Percentiles rank a stretch among this genome's conserved stretches.
Conservation (phyloP, 2,329 filamentous ascomycete species). For the Boeremia lycopersici region DNA sequence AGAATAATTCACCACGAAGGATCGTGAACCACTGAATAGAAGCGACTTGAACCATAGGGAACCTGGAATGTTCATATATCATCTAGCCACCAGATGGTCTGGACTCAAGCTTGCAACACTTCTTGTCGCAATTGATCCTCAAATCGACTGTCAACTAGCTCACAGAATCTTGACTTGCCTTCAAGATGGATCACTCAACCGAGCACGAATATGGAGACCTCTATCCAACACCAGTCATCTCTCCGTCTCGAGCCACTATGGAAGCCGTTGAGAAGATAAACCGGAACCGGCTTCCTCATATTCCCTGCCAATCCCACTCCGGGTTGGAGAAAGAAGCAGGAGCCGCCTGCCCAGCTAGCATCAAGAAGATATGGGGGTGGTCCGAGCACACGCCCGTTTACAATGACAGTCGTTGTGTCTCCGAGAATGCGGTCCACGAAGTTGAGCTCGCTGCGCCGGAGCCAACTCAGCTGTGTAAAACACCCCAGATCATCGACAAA, state of each 20-base stretch:
- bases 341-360: background rate
- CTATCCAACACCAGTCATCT: background rate
- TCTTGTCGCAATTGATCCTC: too few relatives aligned
- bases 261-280: background rate
- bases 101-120: too few relatives aligned
- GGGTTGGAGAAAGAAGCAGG: background rate
- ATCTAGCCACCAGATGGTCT: too few relatives aligned
- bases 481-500: too few relatives aligned
- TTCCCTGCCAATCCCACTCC: background rate
- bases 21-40: too few relatives aligned
- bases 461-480: too few relatives aligned
- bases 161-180: background rate
- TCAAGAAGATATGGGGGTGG: background rate
- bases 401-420: background rate
- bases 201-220: background rate
- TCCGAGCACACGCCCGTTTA: background rate
- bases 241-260: background rate
- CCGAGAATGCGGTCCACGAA: too few relatives aligned
- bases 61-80: too few relatives aligned
- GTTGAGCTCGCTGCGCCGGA: too few relatives aligned
- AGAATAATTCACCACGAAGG: too few relatives aligned
- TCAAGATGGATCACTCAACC: background rate
- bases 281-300: background rate
- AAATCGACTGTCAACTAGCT: background rate
- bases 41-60: too few relatives aligned